Percentiles rank a stretch among this genome's conserved stretches.
Conservation (phyloP, 106 monocot species). For the Posidonia australis region DNA sequence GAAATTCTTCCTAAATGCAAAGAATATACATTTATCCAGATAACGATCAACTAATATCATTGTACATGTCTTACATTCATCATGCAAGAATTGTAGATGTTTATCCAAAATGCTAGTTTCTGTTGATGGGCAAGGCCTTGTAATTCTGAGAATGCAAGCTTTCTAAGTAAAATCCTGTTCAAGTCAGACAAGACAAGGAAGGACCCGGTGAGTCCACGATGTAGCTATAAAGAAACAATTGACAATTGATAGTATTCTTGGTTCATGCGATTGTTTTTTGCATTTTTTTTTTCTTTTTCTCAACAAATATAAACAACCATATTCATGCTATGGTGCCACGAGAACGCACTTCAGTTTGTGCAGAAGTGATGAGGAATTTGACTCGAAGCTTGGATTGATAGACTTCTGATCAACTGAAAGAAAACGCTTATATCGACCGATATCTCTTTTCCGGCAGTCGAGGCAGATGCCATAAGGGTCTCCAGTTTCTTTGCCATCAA, state of each 20-base stretch:
- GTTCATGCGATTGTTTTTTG: background rate
- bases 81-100: conserved; percentile 82
- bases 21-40: no score
- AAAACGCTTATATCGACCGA: conserved; percentile 51
- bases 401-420: conserved; percentile 22
- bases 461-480: conserved; percentile 49
- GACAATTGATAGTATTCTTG: no score
- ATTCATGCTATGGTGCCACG: background rate
- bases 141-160: conserved; percentile 44
- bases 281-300: background rate
- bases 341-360: conserved; percentile 41
- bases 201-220: background rate
- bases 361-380: conserved; percentile 20
- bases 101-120: conserved; percentile 88
- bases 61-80: conserved; percentile 85
- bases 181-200: background rate
- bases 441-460: conserved; percentile 47
- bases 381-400: conserved; percentile 13
- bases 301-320: background rate
- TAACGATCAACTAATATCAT: no score
- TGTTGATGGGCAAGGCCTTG: conserved; percentile 50
- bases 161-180: conserved; percentile 35
- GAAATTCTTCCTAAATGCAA: no score
- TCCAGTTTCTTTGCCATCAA: conserved; percentile 15
- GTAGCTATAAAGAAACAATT: background rate